Evolutionary conservation across 2,329 filamentous ascomycete species (phyloP).

Genomic region (Cordyceps cateniannulata): DNA sequence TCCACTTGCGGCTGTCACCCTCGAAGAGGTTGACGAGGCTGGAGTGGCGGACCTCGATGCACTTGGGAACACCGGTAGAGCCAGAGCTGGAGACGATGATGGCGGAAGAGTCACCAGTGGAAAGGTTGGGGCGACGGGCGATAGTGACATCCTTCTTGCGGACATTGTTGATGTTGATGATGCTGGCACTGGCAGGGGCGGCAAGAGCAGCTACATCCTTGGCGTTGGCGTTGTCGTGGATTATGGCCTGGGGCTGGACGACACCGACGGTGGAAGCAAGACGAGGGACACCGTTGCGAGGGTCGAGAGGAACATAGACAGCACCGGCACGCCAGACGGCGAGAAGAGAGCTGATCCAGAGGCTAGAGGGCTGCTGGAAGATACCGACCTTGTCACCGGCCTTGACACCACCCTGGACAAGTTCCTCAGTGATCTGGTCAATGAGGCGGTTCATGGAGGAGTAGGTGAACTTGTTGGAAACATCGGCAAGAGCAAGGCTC

Average conservation of each 20-base stretch:
- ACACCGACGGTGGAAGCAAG: slow-evolving; percentile 10
- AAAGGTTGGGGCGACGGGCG: slow-evolving; percentile 8
- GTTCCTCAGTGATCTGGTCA: slow-evolving; percentile 6
- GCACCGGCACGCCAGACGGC: slow-evolving; percentile 33
- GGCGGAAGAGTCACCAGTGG: slow-evolving; percentile 15
- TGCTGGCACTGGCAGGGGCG: slow-evolving; percentile 2
- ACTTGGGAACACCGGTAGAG: slow-evolving; percentile 33
- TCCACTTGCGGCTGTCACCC: slow-evolving; percentile 15
- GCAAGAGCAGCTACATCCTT: slow-evolving; percentile 12
- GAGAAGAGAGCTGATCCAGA: slow-evolving; percentile 32
- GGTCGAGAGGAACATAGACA: slow-evolving; percentile 36
- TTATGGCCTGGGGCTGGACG: slow-evolving; percentile 23
- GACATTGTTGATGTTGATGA: slow-evolving; percentile 3
- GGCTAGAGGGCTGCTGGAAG: slow-evolving; percentile 21
- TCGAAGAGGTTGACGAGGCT: slow-evolving; percentile 25
- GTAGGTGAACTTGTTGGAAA: slow-evolving; percentile 4
- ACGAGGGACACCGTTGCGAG: slow-evolving; percentile 12
- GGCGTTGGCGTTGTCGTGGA: slow-evolving; percentile 12
- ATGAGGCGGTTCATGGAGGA: slow-evolving; percentile 8
- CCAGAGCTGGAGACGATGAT: slow-evolving; percentile 29
- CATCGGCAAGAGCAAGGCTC: background rate
- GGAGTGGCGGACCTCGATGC: slow-evolving; percentile 28
- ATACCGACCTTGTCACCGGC: slow-evolving; percentile 17
- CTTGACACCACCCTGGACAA: slow-evolving; percentile 15
- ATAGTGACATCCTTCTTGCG: background rate